Evolutionary conservation across 345 rosid species (phyloP).

Genomic region (Brassica cretica): DNA sequence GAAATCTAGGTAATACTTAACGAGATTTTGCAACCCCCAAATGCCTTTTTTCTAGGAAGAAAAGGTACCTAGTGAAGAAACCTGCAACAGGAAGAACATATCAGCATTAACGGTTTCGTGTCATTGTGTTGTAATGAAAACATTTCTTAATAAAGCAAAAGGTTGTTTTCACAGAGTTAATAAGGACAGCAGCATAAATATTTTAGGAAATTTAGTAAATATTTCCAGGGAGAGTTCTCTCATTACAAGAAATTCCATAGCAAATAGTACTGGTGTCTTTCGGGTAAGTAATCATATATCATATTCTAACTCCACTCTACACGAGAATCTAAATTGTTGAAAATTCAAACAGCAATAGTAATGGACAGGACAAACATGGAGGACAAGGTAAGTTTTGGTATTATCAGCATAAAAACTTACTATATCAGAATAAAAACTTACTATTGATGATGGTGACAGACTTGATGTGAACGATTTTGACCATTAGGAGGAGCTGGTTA

Average conservation of each 20-base stretch:
- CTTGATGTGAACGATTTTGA: slow-evolving; percentile 34
- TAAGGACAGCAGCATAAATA: not conserved
- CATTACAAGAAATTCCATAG: not conserved
- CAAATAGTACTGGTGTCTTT: not conserved
- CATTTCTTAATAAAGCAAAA: not conserved
- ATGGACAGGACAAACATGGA: slow-evolving; percentile 27
- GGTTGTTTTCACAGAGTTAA: not conserved
- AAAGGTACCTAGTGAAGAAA: slow-evolving; percentile 31
- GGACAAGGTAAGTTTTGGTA: slow-evolving; percentile 29
- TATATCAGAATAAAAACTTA: slow-evolving; percentile 21
- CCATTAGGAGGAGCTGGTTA: slow-evolving; percentile 39
- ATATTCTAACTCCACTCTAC: slow-evolving; percentile 2
- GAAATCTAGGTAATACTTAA: slow-evolving; percentile 30
- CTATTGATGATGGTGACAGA: slow-evolving; percentile 32
- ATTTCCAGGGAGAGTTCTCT: not conserved
- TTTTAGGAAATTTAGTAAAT: not conserved
- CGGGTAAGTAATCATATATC: not conserved
- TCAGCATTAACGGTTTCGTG: not conserved
- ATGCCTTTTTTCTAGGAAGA: slow-evolving; percentile 30
- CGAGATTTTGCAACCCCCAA: slow-evolving; percentile 15
- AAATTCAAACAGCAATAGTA: slow-evolving; percentile 17
- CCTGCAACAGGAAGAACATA: slow-evolving; percentile 13
- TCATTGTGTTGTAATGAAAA: not conserved
- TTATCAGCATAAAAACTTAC: slow-evolving; percentile 28
- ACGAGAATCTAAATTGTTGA: slow-evolving; percentile 11